A percentile compares a stretch with the other conserved stretches of the same genome.
phyloP scores from a whole-genome alignment of 495 filamentous ascomycete species.

The Aspergillus egyptiacus region DNA sequence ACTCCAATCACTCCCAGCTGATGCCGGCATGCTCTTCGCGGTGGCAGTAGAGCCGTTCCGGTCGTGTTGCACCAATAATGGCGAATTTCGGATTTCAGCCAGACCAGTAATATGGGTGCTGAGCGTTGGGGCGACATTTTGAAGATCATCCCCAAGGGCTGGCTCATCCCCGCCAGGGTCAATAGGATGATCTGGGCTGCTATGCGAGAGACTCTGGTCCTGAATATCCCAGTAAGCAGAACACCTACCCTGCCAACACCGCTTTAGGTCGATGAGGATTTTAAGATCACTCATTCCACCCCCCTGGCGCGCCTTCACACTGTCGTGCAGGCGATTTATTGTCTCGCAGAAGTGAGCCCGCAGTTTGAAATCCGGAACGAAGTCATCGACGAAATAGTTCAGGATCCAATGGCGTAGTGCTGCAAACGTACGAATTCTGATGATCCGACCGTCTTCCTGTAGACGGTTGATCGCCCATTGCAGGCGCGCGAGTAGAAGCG shows the following conservation, averaged over 20 bases:
- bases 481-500: slow-evolving; percentile 76
- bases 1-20: slow-evolving; percentile 50
- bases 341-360: slow-evolving; percentile 74
- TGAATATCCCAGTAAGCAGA: slow-evolving; percentile 78
- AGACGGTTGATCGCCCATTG: slow-evolving; percentile 77
- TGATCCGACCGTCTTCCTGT: slow-evolving; percentile 84
- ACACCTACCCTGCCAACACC: slow-evolving; percentile 93
- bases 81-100: slow-evolving; percentile 18
- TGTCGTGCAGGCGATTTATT: slow-evolving; percentile 68
- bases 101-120: slow-evolving; percentile 22
- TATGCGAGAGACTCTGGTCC: slow-evolving; percentile 48
- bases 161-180: slow-evolving; percentile 58
- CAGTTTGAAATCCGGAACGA: slow-evolving; percentile 73
- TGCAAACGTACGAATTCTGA: slow-evolving; percentile 91
- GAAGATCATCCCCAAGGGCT: slow-evolving; percentile 12
- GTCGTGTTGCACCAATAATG: slow-evolving; percentile 27
- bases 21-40: slow-evolving; percentile 38
- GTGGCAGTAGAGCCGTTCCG: slow-evolving; percentile 43
- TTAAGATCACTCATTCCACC: slow-evolving; percentile 73
- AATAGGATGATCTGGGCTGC: slow-evolving; percentile 63
- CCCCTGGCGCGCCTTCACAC: slow-evolving; percentile 47
- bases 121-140: slow-evolving; percentile 9
- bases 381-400: slow-evolving; percentile 97
- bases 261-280: slow-evolving; percentile 89
- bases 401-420: slow-evolving; percentile 96